These are phyloP conservation scores for Russula sp. DNA, from an alignment of 768 basidiomycete genomes.

Conservation along the genomic window DNA sequence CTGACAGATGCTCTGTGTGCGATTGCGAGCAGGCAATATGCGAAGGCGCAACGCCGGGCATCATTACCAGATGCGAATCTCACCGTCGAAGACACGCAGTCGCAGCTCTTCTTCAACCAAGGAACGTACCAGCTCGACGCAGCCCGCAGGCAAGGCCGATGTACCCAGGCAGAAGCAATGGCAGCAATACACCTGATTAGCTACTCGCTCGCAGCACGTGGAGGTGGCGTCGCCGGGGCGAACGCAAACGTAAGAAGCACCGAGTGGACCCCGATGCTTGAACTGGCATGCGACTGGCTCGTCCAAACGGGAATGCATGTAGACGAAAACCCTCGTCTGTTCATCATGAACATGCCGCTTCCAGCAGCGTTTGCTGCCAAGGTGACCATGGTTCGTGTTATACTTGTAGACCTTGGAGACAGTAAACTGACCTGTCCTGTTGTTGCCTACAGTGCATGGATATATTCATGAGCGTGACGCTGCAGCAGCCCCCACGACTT, in stretches of 20 bases:
- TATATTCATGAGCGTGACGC: slow-evolving; percentile 61
- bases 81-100: slow-evolving; percentile 9
- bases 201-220: slow-evolving; percentile 44
- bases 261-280: slow-evolving; percentile 67
- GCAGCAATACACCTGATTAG: slow-evolving; percentile 74
- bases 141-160: slow-evolving; percentile 20
- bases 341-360: slow-evolving; percentile 49
- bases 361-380: slow-evolving; percentile 58
- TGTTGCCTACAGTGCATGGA: slow-evolving; percentile 61
- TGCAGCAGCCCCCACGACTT: slow-evolving; percentile 58
- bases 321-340: slow-evolving; percentile 58
- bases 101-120: slow-evolving; percentile 23
- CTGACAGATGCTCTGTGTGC: slow-evolving; percentile 22
- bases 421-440: background rate
- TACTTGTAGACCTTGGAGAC: background rate
- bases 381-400: slow-evolving; percentile 58
- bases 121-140: slow-evolving; percentile 21
- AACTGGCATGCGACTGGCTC: slow-evolving; percentile 73
- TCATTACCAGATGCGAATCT: slow-evolving; percentile 10
- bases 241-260: slow-evolving; percentile 40
- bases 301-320: slow-evolving; percentile 54
- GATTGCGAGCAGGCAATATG: slow-evolving; percentile 21
- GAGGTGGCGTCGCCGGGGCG: slow-evolving; percentile 40
- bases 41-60: slow-evolving; percentile 16
- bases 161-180: slow-evolving; percentile 60